Conservation (phyloP, 306 rosid genomes). For the Castanospermum australe region DNA sequence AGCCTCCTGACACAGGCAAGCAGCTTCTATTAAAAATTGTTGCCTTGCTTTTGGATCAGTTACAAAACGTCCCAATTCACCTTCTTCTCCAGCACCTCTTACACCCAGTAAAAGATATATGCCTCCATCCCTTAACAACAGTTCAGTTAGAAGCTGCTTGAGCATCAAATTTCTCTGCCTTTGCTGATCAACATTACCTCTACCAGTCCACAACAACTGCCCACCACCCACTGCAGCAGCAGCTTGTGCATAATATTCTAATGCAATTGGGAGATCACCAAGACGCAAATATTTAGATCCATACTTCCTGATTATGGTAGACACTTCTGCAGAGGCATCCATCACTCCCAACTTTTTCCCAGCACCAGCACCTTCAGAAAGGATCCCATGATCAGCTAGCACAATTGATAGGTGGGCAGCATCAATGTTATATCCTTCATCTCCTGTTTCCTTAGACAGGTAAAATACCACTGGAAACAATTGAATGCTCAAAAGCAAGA, state of each 20-base stretch:
- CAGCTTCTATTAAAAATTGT: slow-evolving; percentile 91
- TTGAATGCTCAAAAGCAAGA: slow-evolving; percentile 91
- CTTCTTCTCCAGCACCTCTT: slow-evolving; percentile 96
- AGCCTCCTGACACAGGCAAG: slow-evolving; percentile 89
- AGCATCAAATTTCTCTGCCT: slow-evolving; percentile 95
- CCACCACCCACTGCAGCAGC: slow-evolving; percentile 99
- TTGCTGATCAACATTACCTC: slow-evolving; percentile 83
- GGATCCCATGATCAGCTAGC: slow-evolving; percentile 90
- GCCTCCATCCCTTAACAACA: slow-evolving; percentile 85
- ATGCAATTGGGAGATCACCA: slow-evolving; percentile 69
- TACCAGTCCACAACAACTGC: slow-evolving; percentile 81
- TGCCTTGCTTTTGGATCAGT: slow-evolving; percentile 71
- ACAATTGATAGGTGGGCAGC: slow-evolving; percentile 88
- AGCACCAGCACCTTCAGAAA: slow-evolving; percentile 74
- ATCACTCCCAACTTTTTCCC: slow-evolving; percentile 81
- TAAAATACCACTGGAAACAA: slow-evolving; percentile 80
- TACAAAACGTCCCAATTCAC: slow-evolving; percentile 82
- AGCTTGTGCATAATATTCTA: slow-evolving; percentile 95
- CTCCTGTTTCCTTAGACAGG: slow-evolving; percentile 87
- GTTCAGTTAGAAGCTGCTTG: slow-evolving; percentile 91
- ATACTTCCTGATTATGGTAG: slow-evolving; percentile 80
- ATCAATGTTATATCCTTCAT: slow-evolving; percentile 87
- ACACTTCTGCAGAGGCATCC: slow-evolving; percentile 94
- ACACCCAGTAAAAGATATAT: slow-evolving; percentile 85
- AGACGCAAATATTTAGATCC: slow-evolving; percentile 79